Evolutionary conservation across 2,329 filamentous ascomycete genomes (phyloP).

Genomic region (Leptographium radiaticola): DNA sequence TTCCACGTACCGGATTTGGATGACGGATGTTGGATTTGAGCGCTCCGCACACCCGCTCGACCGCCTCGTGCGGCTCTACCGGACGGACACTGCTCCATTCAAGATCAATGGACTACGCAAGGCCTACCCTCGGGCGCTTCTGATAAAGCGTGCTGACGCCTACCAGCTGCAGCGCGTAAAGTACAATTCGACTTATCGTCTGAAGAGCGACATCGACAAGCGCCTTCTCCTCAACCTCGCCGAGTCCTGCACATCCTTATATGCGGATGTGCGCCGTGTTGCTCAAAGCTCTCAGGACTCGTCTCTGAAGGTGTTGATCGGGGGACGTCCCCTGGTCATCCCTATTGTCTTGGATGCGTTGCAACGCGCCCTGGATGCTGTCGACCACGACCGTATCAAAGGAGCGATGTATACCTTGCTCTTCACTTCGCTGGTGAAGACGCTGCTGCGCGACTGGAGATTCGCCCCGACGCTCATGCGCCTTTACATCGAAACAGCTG

Average conservation of each 20-base stretch:
- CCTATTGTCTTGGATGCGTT: slow-evolving; percentile 72
- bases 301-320: slow-evolving; percentile 80
- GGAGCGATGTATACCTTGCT: slow-evolving; percentile 84
- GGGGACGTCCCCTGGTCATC: slow-evolving; percentile 77
- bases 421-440: slow-evolving; percentile 79
- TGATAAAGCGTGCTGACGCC: slow-evolving; percentile 83
- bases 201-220: slow-evolving; percentile 84
- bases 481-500: slow-evolving; percentile 78
- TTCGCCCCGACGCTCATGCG: slow-evolving; percentile 84
- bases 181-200: slow-evolving; percentile 79
- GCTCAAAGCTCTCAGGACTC: slow-evolving; percentile 89
- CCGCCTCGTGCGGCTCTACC: slow-evolving; percentile 69
- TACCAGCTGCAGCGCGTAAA: slow-evolving; percentile 91
- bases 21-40: slow-evolving; percentile 94
- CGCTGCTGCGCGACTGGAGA: slow-evolving; percentile 83
- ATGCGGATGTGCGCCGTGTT: slow-evolving; percentile 89
- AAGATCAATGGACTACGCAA: slow-evolving; percentile 90
- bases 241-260: slow-evolving; percentile 77
- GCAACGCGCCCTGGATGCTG: slow-evolving; percentile 61
- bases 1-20: slow-evolving; percentile 88
- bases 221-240: slow-evolving; percentile 73
- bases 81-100: slow-evolving; percentile 79
- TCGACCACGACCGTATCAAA: slow-evolving; percentile 86
- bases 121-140: slow-evolving; percentile 79
- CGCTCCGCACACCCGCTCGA: slow-evolving; percentile 88